Percentiles rank a stretch among this genome's conserved stretches.
Evolutionary conservation across 768 basidiomycete genomes (phyloP).

Genomic region (Podaxis carcinomalis): DNA sequence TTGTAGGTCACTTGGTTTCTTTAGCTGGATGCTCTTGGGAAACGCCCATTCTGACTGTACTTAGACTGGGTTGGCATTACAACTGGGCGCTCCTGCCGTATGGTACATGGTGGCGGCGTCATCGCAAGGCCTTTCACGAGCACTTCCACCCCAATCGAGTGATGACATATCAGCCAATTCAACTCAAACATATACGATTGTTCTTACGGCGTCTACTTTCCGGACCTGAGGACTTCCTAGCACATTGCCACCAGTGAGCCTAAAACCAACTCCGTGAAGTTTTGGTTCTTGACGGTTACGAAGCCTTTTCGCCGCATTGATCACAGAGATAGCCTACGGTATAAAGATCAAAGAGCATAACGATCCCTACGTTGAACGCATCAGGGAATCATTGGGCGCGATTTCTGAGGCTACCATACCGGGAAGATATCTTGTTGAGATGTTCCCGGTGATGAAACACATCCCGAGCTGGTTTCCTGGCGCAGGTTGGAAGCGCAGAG

Average conservation of each 20-base stretch:
- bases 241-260: background rate
- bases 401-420: constrained; percentile 10
- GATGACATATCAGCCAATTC: constrained; percentile 14
- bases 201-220: constrained; percentile 28
- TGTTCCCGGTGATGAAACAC: background rate
- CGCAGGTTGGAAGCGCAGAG: background rate
- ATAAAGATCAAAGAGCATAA: constrained; percentile 20
- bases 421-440: background rate
- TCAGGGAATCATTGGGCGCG: constrained; percentile 12
- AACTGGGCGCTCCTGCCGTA: constrained; percentile 24
- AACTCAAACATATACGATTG: constrained; percentile 31
- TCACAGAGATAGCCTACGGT: constrained; percentile 28
- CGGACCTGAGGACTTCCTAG: background rate
- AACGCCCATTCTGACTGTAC: background rate
- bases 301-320: constrained; percentile 37
- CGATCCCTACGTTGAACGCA: background rate
- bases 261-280: background rate
- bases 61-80: constrained; percentile 30
- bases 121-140: constrained; percentile 1
- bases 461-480: background rate
- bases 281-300: background rate
- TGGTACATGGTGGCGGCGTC: constrained; percentile 3
- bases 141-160: background rate
- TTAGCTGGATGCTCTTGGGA: background rate
- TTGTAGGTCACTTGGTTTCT: background rate